Base-by-base conservation (phyloP, 2,329 filamentous ascomycete species). In the Cladosporium sp. region DNA sequence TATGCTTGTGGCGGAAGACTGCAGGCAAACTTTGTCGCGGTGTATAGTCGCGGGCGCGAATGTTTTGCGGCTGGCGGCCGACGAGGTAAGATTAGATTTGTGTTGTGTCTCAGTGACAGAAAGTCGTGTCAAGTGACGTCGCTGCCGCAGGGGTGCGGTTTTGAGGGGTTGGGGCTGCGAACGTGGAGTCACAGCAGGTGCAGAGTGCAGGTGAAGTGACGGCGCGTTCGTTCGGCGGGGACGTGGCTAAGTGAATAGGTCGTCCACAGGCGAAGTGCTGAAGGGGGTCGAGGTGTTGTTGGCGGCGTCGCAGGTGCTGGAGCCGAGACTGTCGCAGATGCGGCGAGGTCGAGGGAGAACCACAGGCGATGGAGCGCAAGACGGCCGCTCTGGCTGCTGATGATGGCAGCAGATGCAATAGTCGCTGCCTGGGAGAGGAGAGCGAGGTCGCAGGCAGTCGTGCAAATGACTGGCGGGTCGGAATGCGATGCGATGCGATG, bases 201-300 rank as follows among this genome's bases (percentile, higher is more conserved):
- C 42, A 28, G 4, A 6, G 17, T 9, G 28, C 28, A 32, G 12
- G 40, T 22, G 13, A 49, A 49, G 20, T 22, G 28, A 19, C 28
- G 28, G 52, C 40, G 32, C 39, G 52, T 37, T 44, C n/a, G 35
- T 40, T 61, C 53, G 49, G 40, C 42, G 52, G 28, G 61, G 64
- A 65, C 64, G 67, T 64, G 60, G 62, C 68, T 69, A 69, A 70
- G 61, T 70, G 61, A 70, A 70, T 69, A 70, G 68, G 62, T 70
- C 68, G 66, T 64, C 63, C 60, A 36, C 47, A 51, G 47, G 45
- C 35, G 45, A 49, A 45, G 40, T 12, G 52, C 35, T 47, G 24
- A 17, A 53, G 39, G 44, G 22, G 39, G 42, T 48, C 28, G 42
- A 28, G 45, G 24, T 35, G 32, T 28, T 50, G 47, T 50, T 50